Evolutionary conservation across 305 asterid species (phyloP).

Genomic region (Fraxinus nigra): DNA sequence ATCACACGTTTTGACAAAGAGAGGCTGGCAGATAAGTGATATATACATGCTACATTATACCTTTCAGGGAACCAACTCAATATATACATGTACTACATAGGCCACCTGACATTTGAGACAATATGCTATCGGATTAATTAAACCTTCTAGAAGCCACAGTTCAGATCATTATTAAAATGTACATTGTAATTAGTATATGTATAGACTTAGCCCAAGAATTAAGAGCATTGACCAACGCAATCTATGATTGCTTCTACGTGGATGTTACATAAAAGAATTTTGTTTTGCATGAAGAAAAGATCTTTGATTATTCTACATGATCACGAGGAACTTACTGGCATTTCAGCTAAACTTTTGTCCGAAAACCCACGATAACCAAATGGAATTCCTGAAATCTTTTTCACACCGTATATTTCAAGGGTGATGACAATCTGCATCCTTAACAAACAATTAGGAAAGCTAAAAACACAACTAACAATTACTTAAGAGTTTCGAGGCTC

Average conservation of each 20-base stretch:
- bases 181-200: not conserved
- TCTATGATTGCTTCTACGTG: not conserved
- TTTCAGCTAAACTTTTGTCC: constrained; percentile 58
- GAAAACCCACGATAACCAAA: constrained; percentile 94
- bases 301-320: not conserved
- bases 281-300: not conserved
- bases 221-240: not conserved
- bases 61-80: not conserved
- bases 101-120: not conserved
- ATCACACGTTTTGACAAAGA: not conserved
- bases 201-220: not conserved
- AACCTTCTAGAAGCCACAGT: not conserved
- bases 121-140: not conserved
- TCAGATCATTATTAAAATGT: not conserved
- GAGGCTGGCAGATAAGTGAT: not conserved
- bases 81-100: not conserved
- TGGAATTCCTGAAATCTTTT: constrained; percentile 83
- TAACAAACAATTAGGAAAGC: constrained; percentile 25
- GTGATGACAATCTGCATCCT: constrained; percentile 81
- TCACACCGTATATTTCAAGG: constrained; percentile 93
- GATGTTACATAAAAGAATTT: not conserved
- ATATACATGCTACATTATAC: not conserved
- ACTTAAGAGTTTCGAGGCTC: constrained; percentile 12
- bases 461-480: constrained; percentile 4
- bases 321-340: constrained; percentile 63